Conservation (phyloP, 805 yeast genomes). For the Yamadazyma endophytica region DNA sequence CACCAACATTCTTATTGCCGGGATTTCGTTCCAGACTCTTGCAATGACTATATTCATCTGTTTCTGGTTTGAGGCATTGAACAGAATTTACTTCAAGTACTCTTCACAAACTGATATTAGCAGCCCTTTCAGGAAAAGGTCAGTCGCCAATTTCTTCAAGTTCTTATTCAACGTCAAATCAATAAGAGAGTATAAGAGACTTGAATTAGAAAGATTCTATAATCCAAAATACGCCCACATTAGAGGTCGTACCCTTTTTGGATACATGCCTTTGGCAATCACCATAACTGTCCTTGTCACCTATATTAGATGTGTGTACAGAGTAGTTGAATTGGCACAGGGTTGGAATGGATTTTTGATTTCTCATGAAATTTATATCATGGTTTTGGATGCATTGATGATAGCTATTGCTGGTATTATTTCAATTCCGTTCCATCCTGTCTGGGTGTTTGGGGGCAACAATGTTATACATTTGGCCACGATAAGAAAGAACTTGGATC, state of each 20-base stretch:
- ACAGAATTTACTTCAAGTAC: conserved; percentile 27
- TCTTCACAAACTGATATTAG: conserved; percentile 9
- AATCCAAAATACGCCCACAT: conserved; percentile 21
- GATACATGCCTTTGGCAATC: conserved; percentile 31
- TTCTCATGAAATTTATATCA: conserved; percentile 30
- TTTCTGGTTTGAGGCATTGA: conserved; percentile 34
- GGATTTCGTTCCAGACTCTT: conserved; percentile 33
- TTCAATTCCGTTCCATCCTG: conserved; percentile 38
- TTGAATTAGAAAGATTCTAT: conserved; percentile 26
- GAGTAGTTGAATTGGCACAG: conserved; percentile 37
- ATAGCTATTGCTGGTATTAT: conserved; percentile 31
- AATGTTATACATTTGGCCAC: conserved; percentile 23
- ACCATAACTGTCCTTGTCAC: conserved; percentile 27
- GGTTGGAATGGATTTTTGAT: conserved; percentile 36
- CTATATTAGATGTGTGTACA: conserved; percentile 34
- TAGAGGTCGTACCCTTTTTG: conserved; percentile 22
- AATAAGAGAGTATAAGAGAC: conserved; percentile 16
- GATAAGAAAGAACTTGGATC: conserved; percentile 23
- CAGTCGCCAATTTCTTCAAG: conserved; percentile 22
- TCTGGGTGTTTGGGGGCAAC: conserved; percentile 26
- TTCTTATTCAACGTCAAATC: conserved; percentile 24
- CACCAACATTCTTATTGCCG: conserved; percentile 33
- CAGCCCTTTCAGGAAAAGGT: conserved; percentile 15
- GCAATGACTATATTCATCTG: conserved; percentile 34
- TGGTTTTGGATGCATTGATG: conserved; percentile 38